Evolutionary conservation across 495 filamentous ascomycete species (phyloP).

Genomic region (Aspergillus steynii): DNA sequence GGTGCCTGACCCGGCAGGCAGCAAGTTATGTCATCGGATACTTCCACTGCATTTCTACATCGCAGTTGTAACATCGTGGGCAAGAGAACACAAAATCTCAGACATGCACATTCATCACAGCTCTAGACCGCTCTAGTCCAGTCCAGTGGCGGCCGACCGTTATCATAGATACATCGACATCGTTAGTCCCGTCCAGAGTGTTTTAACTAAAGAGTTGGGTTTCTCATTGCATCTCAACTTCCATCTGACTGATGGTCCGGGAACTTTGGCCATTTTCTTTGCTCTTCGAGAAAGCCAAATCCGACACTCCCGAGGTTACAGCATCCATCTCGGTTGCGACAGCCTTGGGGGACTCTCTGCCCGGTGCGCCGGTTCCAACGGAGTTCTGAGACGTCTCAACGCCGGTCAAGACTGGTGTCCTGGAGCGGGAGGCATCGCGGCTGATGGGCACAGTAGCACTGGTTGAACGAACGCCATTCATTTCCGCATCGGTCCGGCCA

Average conservation of each 20-base stretch:
- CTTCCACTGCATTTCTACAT: not conserved
- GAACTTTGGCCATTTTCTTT: constrained; percentile 21
- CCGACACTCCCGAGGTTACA: constrained; percentile 45
- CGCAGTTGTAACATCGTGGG: not conserved
- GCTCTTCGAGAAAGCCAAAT: constrained; percentile 35
- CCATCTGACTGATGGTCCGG: constrained; percentile 37
- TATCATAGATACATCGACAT: constrained; percentile 4
- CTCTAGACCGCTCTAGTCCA: not conserved
- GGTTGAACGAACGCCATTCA: constrained; percentile 68
- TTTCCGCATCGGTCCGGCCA: constrained; percentile 81
- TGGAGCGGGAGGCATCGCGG: constrained; percentile 22
- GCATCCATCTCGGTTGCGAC: constrained; percentile 34
- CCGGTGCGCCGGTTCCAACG: constrained; percentile 26
- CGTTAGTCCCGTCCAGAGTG: constrained; percentile 1
- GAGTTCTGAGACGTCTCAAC: constrained; percentile 47
- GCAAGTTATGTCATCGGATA: not conserved
- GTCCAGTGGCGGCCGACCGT: not conserved
- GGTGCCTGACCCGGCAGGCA: not conserved
- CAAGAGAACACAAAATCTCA: not conserved
- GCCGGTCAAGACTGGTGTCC: constrained; percentile 43
- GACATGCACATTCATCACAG: not conserved
- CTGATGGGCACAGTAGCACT: constrained; percentile 14
- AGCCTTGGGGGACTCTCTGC: constrained; percentile 25
- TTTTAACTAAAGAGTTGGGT: not conserved
- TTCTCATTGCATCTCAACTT: constrained; percentile 50